These are phyloP conservation scores for Mucor indicus DNA, from an alignment of 371 early-diverging fungal species.

Conservation along the genomic window DNA sequence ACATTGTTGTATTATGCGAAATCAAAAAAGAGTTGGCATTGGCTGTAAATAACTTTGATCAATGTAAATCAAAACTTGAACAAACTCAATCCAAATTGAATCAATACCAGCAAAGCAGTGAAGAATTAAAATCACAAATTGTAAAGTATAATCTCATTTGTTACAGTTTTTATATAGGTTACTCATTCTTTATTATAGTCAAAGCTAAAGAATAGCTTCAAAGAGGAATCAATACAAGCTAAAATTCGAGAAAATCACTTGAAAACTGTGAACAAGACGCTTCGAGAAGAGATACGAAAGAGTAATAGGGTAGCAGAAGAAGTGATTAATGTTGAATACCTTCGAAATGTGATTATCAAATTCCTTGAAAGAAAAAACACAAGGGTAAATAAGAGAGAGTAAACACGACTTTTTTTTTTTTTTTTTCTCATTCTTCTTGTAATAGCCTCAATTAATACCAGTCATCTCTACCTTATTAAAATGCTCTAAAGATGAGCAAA, in stretches of 20 bases:
- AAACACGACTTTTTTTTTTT: background rate
- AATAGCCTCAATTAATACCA: conserved; percentile 33
- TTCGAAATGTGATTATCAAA: conserved; percentile 76
- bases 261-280: conserved; percentile 56
- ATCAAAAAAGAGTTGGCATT: background rate
- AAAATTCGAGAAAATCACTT: conserved; percentile 57
- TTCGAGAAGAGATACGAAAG: conserved; percentile 62
- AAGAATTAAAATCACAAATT: conserved; percentile 8
- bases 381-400: conserved; percentile 39
- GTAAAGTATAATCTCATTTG: conserved; percentile 10
- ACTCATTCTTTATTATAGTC: no score
- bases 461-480: conserved; percentile 28
- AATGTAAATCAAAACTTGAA: background rate
- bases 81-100: background rate
- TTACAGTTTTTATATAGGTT: no score
- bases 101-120: conserved; percentile 24
- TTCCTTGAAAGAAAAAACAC: conserved; percentile 78
- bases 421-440: background rate
- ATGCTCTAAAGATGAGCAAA: conserved; percentile 30
- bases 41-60: background rate
- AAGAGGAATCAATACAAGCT: conserved; percentile 44
- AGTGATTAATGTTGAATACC: conserved; percentile 69
- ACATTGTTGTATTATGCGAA: conserved; percentile 4
- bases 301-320: conserved; percentile 28
- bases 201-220: no score